phyloP scores from a whole-genome alignment of 176 grass and related monocot species.

The Avena sativa region DNA sequence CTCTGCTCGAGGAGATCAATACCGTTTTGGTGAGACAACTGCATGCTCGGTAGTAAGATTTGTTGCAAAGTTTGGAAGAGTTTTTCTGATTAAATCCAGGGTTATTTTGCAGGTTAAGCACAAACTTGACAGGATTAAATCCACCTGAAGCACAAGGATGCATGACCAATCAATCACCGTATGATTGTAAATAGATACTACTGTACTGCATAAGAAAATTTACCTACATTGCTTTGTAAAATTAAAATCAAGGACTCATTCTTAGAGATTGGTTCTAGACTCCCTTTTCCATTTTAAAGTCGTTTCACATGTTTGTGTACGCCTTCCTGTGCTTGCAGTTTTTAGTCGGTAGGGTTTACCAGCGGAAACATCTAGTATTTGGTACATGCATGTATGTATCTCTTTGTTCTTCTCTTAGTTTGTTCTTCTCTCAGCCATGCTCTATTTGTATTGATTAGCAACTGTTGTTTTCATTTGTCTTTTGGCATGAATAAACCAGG shows the following conservation, averaged over 20 bases:
- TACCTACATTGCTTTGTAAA: constrained; percentile 15
- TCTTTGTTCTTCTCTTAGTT: not conserved
- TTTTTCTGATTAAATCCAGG: constrained; percentile 24
- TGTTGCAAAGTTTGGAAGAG: not conserved
- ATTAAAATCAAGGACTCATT: constrained; percentile 3
- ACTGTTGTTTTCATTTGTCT: not conserved
- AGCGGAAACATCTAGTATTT: not conserved
- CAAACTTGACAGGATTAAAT: constrained; percentile 72
- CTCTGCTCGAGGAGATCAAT: constrained; percentile 67
- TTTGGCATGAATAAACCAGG: not conserved
- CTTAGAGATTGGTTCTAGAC: not conserved
- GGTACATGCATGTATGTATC: not conserved
- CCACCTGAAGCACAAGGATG: constrained; percentile 43
- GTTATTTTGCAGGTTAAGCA: constrained; percentile 61
- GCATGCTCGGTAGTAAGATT: not conserved
- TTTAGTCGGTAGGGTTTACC: not conserved
- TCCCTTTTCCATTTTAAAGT: constrained; percentile 1
- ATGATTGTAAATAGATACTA: constrained; percentile 43
- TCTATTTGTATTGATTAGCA: not conserved
- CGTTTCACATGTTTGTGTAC: not conserved
- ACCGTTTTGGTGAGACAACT: constrained; percentile 52
- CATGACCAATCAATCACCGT: not conserved
- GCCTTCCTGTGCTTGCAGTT: constrained; percentile 2
- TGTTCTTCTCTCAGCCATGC: no score
- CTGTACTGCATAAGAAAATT: constrained; percentile 28